These are phyloP conservation scores for Trametes cubensis DNA, from an alignment of 768 basidiomycete species.

Conservation along the genomic window DNA sequence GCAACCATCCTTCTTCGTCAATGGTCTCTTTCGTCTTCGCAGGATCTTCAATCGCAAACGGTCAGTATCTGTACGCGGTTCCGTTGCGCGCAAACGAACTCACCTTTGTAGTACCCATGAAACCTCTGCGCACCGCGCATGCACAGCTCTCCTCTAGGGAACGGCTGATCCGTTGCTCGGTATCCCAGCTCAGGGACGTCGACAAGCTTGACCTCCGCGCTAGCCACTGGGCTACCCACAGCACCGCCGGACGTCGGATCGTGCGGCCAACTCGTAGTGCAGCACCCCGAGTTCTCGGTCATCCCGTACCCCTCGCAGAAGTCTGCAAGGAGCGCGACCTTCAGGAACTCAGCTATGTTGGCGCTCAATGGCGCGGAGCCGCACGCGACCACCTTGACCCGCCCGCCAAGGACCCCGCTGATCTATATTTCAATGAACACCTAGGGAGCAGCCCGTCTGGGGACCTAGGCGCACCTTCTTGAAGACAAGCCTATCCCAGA, in stretches of 20 bases:
- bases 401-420: conserved; percentile 82
- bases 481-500: conserved; percentile 94
- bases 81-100: not conserved
- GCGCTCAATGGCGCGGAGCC: conserved; percentile 90
- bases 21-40: conserved; percentile 80
- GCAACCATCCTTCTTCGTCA: conserved; percentile 89
- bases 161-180: conserved; percentile 80
- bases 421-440: conserved; percentile 47
- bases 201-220: conserved; percentile 82
- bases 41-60: conserved; percentile 55
- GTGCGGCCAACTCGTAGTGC: conserved; percentile 52
- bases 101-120: conserved; percentile 78
- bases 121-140: conserved; percentile 69
- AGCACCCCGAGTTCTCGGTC: conserved; percentile 82
- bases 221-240: conserved; percentile 76
- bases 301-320: conserved; percentile 86
- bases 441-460: not conserved
- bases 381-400: conserved; percentile 62
- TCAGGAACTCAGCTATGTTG: conserved; percentile 89
- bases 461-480: conserved; percentile 62
- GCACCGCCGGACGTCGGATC: conserved; percentile 75
- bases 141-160: conserved; percentile 88
- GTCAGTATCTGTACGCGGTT: not conserved
- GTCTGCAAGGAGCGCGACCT: conserved; percentile 76
- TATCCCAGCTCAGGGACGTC: conserved; percentile 95